Percentiles rank a stretch among this genome's conserved stretches.
Evolutionary conservation across 805 yeast species (phyloP).

Genomic region (Saccharomycopsis malanga): DNA sequence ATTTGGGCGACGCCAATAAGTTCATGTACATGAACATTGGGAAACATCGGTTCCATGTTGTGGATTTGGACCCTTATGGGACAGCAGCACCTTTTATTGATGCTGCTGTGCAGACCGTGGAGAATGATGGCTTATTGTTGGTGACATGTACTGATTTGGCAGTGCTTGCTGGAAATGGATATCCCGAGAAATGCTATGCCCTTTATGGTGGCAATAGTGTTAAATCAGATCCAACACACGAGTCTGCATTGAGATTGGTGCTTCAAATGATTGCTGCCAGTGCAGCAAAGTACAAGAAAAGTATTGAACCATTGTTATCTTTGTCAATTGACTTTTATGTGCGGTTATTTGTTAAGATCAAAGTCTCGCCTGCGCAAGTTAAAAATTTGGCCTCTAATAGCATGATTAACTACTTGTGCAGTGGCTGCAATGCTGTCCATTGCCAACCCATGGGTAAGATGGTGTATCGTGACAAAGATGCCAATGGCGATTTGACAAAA

Average conservation of each 20-base stretch:
- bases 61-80: conserved; percentile 96
- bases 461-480: conserved; percentile 29
- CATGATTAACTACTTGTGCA: conserved; percentile 74
- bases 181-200: conserved; percentile 95
- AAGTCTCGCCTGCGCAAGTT: conserved; percentile 71
- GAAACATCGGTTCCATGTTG: conserved; percentile 60
- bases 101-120: conserved; percentile 78
- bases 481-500: conserved; percentile 32
- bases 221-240: conserved; percentile 81
- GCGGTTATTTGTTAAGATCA: conserved; percentile 73
- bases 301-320: conserved; percentile 80
- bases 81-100: conserved; percentile 95
- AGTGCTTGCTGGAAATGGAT: conserved; percentile 90
- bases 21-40: conserved; percentile 52
- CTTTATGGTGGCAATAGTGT: conserved; percentile 89
- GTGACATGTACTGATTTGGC: conserved; percentile 97
- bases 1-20: conserved; percentile 86
- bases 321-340: conserved; percentile 91
- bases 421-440: conserved; percentile 73
- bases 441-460: conserved; percentile 71
- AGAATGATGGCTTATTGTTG: conserved; percentile 75
- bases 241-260: conserved; percentile 83
- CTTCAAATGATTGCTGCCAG: conserved; percentile 65
- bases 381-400: conserved; percentile 72
- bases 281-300: conserved; percentile 84